Base-by-base conservation (phyloP, 306 rosid genomes). In the Vigna mungo region DNA sequence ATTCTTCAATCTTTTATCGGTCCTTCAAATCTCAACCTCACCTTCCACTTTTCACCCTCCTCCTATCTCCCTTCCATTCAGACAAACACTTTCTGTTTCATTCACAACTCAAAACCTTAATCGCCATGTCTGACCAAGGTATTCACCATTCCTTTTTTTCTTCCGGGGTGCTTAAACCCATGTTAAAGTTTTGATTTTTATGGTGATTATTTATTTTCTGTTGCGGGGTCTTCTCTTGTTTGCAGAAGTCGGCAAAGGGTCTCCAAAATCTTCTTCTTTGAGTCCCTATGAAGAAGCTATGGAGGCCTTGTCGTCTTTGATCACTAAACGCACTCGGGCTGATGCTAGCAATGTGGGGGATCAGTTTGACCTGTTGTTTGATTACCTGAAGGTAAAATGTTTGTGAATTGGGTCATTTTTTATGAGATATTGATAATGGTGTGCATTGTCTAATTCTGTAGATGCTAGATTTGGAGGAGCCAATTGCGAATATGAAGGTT, bases 391-490 rank as follows among this genome's bases (percentile, higher is more conserved):
- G 91, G 97, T 89, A 78, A 16, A 46, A 71, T 59, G 20, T 54
- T 69, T 71, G 67, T 65, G 64, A 82, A 25, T 77, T 76, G 59
- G 13, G 15, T 69, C 13, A 27, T 13, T 34, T 82, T 68, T 80
- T 70, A 70, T 74, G 14, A 49, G 75, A 69, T 71, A 55, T 71
- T 16, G 18, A 17, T 49, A 61, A 32, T 63, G 43, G 53, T 66
- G 63, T 69, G 15, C 27, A 63, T 16, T 37, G 47, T 37, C 39
- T n/a, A 49, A 56, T 66, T 15, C 58, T 41, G 37, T 59, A 96
- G 99, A 92, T 92, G 65, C 88, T 96, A 56, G 99, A 96, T 67
- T 87, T 96, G 80, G 98, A 92, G 83, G 97, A 92, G 84, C 62
- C 87, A 6, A 89, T 92, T 81, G 86, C 94, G 18, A 64, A 85